Base-by-base conservation (phyloP, 2,329 filamentous ascomycete genomes). In the Davidsoniella neocaledoniae region DNA sequence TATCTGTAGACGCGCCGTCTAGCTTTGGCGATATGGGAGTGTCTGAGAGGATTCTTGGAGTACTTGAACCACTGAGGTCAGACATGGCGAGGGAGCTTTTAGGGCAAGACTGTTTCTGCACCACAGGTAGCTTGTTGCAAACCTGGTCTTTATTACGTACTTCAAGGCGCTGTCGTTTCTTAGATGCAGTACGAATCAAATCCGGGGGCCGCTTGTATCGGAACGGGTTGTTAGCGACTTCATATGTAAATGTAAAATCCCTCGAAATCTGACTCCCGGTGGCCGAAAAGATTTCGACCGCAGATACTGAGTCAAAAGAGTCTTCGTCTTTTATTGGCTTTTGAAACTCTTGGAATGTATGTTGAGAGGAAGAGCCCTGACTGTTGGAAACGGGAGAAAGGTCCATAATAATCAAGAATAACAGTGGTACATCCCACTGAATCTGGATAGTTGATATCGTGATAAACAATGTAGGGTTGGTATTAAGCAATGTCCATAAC, bases 141-240 rank as follows among this genome's bases (percentile, higher is more conserved):
- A 16, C 14, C 4, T 25, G 12, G 12, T 36, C 17, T 25, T 16
- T 5, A 14, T 46, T 8, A 6, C 19, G 41, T 17, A 23, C 19
- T 23, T 2, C 7, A 2, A 6, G 17, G 12, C 14, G 10, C 19
- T 14, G n/a, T 14, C 2, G 7, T 43, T 25, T 43, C 19, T 21
- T 21, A 4, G 5, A n/a, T 12, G 1, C 17, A 4, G 4, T 43
- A 17, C 19, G 25, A 43, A 19, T 14, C 14, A 43, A 25, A 43
- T 23, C n/a, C 41, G 19, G 19, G 41, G 19, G 12, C n/a, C 12
- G 17, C 12, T 12, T 16, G 9, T 26, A 36, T 14, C 10, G 36
- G n/a, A 52, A 52, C 2, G 45, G 50, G 14, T 52, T 52, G 19
- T 41, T 45, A 23, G 19, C 25, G 19, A 48, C 50, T 12, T 43